Evolutionary conservation across 208 protist genomes (phyloP), one percentile per base, ranked within the genome.

Genomic region (Trypanosoma avium): DNA sequence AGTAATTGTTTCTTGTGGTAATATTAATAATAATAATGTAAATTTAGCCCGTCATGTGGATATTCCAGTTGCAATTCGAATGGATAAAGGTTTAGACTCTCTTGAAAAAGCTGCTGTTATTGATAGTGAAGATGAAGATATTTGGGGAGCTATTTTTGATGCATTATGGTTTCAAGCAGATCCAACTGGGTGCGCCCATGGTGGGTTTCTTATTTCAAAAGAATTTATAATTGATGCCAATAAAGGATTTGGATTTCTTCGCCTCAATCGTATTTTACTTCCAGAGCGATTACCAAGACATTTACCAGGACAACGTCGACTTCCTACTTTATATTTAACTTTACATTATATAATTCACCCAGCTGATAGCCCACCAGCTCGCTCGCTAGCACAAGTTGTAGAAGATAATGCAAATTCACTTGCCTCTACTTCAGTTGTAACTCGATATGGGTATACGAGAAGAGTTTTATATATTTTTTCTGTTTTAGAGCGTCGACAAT

Each of bases 121-220:
- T 19, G 40, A 7, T 49, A 60, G 30, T 26, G 45, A 64, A 29
- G 84, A 88, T 60, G 43, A 67, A 21, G 67, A 78, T 45, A 48
- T 75, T 5, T 94, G 88, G 88, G 67, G 73, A 10, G 45, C 68
- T 19, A 27, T 94, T 19, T 59, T 86, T 63, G 88, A 91, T 54
- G 88, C 84, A 38, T 26, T 94, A 21, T 91, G 82, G 88, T 74
- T 89, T 33, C 87, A 93, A 61, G 64, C 58, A 6, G 87, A 91
- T 50, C 79, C 84, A 0, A 77, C 77, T 7, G 56, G 61, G 32
- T 53, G 67, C 22, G 53, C 83, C 2, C 77, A 62, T 35, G 82
- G 87, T 54, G 84, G 79, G 5, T 65, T 90, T 35, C 53, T 90
- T 24, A 56, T 78, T 50, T 56, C 50, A 0, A 21, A 60, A 6